Conservation (phyloP, 768 basidiomycete species). For the Kwoniella pini region DNA sequence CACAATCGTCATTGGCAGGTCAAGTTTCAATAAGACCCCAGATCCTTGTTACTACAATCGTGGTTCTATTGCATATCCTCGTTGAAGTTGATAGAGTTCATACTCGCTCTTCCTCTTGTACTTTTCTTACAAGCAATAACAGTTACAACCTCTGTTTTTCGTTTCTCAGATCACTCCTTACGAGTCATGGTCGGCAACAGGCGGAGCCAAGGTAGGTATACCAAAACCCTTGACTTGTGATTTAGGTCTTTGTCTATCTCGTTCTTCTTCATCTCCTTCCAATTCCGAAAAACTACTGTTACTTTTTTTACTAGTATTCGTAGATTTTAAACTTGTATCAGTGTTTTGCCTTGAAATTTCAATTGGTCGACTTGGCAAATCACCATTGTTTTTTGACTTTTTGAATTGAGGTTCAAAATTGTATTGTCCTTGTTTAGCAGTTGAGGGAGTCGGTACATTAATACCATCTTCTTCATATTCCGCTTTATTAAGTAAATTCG, state of each 20-base stretch:
- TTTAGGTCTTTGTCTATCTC: slow-evolving; percentile 7
- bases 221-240: slow-evolving; percentile 15
- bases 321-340: not conserved
- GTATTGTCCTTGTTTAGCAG: not conserved
- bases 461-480: not conserved
- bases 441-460: not conserved
- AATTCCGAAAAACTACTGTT: not conserved
- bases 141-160: too few species aligned
- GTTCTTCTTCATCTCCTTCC: not conserved
- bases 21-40: too few species aligned
- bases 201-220: not conserved
- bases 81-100: too few species aligned
- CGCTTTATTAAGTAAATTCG: not conserved
- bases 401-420: not conserved
- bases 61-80: too few species aligned
- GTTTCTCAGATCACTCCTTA: too few species aligned
- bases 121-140: too few species aligned
- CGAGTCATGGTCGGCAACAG: too few species aligned
- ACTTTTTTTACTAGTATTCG: not conserved
- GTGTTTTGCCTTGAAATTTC: not conserved
- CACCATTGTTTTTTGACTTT: not conserved
- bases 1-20: too few species aligned
- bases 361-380: not conserved
- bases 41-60: too few species aligned
- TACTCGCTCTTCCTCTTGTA: too few species aligned